Evolutionary conservation across 495 filamentous ascomycete genomes (phyloP), one percentile per base, ranked within the genome.

Genomic region (Halenospora varia): DNA sequence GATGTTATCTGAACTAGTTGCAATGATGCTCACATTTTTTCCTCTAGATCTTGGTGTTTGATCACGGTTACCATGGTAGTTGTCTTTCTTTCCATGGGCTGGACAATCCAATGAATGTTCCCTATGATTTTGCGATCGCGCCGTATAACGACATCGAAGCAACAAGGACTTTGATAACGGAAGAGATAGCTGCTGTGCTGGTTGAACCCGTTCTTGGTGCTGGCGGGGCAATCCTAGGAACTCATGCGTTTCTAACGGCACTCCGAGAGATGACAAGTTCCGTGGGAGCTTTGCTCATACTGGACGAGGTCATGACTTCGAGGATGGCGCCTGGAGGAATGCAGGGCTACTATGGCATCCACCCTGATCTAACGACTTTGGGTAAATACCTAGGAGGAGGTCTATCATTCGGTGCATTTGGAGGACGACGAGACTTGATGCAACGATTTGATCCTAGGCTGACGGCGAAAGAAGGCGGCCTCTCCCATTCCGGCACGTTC

Each of bases 301-400:
- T 86, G 17, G 83, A 88, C 51, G 84, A 88, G 67, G 83, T 88
- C 18, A 80, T 85, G 72, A 84, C 84, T 1, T 81, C 76, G 8
- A 73, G 84, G 3, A 66, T 86, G 10, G 68, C 70, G 2, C 71
- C 70, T 0, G 13, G 17, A n/a, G 84, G 84, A 2, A 35, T 83
- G 8, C 75, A 76, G 42, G 60, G 60, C 10, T 57, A 63, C 25
- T 18, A 75, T 25, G 70, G 66, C 0, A 48, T 86, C 22, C 66
- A 56, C 3, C 82, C 84, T 0, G 84, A 87, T 56, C 42, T 88
- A 48, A 82, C 77, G 25, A 81, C 82, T 6, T 53, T 86, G 29
- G 84, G 84, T 1, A 88, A 88, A 62, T 84, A 78, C 53, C 62
- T 87, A 17, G 83, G 81, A 1, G 84, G 84, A 1, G 84, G 84